phyloP scores from a whole-genome alignment of 495 filamentous ascomycete species.

The Xylona heveae region DNA sequence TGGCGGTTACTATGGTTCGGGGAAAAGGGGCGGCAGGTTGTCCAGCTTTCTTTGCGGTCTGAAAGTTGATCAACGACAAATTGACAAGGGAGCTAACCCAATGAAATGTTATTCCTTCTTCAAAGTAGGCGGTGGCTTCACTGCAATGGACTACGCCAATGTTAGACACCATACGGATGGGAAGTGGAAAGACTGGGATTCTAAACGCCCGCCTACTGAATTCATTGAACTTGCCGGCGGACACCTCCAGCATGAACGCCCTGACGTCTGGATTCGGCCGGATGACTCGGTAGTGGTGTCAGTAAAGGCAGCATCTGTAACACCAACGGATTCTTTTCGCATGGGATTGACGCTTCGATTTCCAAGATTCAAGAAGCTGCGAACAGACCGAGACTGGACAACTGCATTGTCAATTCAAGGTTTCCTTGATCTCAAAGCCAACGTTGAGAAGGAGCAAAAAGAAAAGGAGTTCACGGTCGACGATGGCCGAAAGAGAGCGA shows the following conservation, averaged over 20 bases:
- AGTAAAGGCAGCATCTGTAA: constrained; percentile 75
- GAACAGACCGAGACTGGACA: constrained; percentile 69
- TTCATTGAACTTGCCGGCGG: constrained; percentile 70
- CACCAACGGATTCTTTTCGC: constrained; percentile 52
- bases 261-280: constrained; percentile 88
- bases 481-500: constrained; percentile 36
- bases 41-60: constrained; percentile 80
- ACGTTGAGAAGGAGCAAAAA: constrained; percentile 49
- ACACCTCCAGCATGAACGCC: constrained; percentile 47
- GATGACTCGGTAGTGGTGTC: constrained; percentile 69
- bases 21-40: constrained; percentile 59
- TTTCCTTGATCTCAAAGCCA: constrained; percentile 48
- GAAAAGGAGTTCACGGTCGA: constrained; percentile 73
- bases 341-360: constrained; percentile 68
- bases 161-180: constrained; percentile 70
- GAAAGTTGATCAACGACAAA: constrained; percentile 46
- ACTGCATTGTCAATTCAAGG: constrained; percentile 55
- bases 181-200: constrained; percentile 79
- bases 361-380: constrained; percentile 68
- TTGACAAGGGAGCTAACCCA: constrained; percentile 28
- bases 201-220: constrained; percentile 52
- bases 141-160: constrained; percentile 61
- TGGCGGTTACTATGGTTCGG: constrained; percentile 84
- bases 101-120: constrained; percentile 82
- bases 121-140: constrained; percentile 89